Evolutionary conservation across 768 basidiomycete species (phyloP), one percentile per base, ranked within the genome.

Genomic region (Boletus insuetus): DNA sequence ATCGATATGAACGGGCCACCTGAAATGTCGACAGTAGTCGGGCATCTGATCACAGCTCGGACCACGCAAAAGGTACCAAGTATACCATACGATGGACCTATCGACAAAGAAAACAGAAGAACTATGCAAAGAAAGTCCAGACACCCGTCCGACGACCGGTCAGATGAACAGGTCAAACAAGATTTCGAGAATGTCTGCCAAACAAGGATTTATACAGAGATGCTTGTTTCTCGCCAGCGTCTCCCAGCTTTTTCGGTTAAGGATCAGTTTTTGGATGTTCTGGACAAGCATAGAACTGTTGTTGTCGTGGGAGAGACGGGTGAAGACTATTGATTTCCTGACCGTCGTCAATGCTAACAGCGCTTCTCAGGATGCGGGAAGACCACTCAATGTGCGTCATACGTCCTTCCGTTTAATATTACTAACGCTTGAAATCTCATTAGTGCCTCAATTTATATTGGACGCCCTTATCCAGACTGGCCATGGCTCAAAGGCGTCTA

Each of bases 281-380:
- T 97, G 10, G 75, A 81, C 37, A 71, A 65, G 11, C 83, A 82
- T 60, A 76, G 85, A 46, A 89, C 87, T 4, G 80, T 94, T 1
- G 81, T 98, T 0, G 87, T 97, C 0, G 89, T 95, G 6, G 95
- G 95, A 42, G 94, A 96, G 72, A 94, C 91, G 48, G 91, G 89
- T 89, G 35, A 59, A 74, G 47, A 11, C 17, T 16, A 41, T 26
- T 39, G 37, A 43, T 42, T 47, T 13, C 39, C 7, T 19, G 7
- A 20, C 16, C 16, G 19, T 20, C 22, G 2, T 20, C 35, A 3
- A 49, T 31, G 29, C 49, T 68, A 19, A 64, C 32, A 24, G 22
- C 19, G 32, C 29, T 34, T 20, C 38, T 56, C 64, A 81, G 89
- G 94, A 46, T 92, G 88, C 48, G 94, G 94, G 26, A 98, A 98